Conservation (phyloP, 1,284 basidiomycete species). For the Chalciporus sp. region DNA sequence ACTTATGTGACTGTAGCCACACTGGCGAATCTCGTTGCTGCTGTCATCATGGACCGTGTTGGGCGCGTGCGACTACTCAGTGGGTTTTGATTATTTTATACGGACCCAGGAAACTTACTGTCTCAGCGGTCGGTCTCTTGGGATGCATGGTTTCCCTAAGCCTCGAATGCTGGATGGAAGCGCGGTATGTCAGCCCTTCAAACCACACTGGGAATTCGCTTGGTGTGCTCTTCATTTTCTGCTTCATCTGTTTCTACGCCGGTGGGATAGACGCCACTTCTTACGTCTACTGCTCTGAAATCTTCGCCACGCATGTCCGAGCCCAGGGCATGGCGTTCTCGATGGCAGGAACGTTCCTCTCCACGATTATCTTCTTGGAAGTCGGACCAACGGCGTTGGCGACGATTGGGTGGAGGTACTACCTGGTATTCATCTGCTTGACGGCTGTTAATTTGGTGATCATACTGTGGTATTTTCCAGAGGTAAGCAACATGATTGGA, state of each 20-base stretch:
- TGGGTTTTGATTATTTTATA: no score
- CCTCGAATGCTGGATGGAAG: no score
- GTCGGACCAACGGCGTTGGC: neutral
- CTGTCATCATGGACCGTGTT: no score
- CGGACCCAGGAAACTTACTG: no score
- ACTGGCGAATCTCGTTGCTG: no score
- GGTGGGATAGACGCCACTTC: conserved; percentile 7
- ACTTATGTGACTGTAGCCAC: no score
- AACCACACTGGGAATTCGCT: conserved; percentile 7
- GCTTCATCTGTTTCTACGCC: no score
- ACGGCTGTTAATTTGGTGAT: neutral
- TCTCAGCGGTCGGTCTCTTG: conserved; percentile 13
- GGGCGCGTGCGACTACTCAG: no score
- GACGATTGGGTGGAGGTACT: neutral
- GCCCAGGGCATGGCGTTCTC: conserved; percentile 21
- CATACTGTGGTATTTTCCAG: conserved; percentile 6
- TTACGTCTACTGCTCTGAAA: no score
- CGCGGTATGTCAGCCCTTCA: neutral
- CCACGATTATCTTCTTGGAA: conserved; percentile 3
- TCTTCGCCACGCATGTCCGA: conserved; percentile 18
- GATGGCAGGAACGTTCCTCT: conserved; percentile 2
- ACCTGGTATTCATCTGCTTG: neutral
- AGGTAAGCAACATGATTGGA: neutral
- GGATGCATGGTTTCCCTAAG: no score
- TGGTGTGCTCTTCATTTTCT: conserved; percentile 13